Conservation (phyloP, 805 yeast species). For the Yamadazyma sp. region DNA sequence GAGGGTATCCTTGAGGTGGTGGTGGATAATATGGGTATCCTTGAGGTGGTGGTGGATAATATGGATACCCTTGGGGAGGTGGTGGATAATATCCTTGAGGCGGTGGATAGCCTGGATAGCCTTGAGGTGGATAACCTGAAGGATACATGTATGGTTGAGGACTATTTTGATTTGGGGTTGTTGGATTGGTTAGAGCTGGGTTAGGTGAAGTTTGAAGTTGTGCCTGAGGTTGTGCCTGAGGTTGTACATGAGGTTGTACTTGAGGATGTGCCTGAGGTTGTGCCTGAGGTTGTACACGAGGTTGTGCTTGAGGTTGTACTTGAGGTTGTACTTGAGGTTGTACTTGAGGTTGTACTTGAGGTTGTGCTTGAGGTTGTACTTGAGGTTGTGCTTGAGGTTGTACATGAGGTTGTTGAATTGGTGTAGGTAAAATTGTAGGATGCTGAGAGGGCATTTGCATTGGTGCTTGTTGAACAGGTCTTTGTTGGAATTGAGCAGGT, state of each 20-base stretch:
- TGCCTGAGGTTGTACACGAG: not conserved
- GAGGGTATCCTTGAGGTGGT: constrained; percentile 19
- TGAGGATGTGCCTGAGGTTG: constrained; percentile 1
- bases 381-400: constrained; percentile 1
- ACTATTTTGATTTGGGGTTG: not conserved
- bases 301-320: not conserved
- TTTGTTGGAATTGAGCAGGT: no score
- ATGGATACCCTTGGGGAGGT: constrained; percentile 18
- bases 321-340: not conserved
- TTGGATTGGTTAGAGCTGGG: constrained; percentile 3
- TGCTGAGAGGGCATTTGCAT: no score
- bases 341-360: constrained; percentile 1
- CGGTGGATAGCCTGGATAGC: constrained; percentile 4
- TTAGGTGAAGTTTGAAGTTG: constrained; percentile 1
- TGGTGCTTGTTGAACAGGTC: no score
- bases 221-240: constrained; percentile 1
- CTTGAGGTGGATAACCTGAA: constrained; percentile 13
- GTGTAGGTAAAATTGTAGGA: not conserved
- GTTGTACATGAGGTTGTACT: not conserved
- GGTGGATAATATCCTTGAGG: constrained; percentile 13
- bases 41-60: constrained; percentile 19
- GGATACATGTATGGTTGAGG: constrained; percentile 6
- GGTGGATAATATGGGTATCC: constrained; percentile 12
- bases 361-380: not conserved
- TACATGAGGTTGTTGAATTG: not conserved